Base-by-base conservation (phyloP, 2,329 filamentous ascomycete genomes). In the Aspergillus fructus region DNA sequence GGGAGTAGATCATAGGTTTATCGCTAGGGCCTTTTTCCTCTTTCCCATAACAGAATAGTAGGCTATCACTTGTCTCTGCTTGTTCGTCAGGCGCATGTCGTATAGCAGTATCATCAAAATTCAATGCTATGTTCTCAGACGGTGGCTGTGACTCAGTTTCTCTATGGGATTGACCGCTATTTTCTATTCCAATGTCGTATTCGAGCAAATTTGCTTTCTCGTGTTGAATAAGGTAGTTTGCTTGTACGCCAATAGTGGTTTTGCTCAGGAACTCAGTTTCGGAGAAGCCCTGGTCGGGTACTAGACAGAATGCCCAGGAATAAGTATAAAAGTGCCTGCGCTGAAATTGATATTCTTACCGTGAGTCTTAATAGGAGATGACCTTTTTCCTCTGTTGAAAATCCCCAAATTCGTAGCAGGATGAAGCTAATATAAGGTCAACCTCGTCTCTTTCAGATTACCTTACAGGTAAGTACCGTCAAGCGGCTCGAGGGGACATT, bases 401-500 rank as follows among this genome's bases (percentile, higher is more conserved):
- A 76, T 68, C 1, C 73, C 74, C 39, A 68, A 7, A 5, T 62
- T 64, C 7, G 49, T 37, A 8, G 57, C 55, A 15, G 54, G 56
- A 23, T 56, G 63, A n/a, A 74, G 58, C 73, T 74, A 42, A 17
- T 2, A 17, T 9, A 13, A 21, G 1, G 24, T 63, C 7, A 65
- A 53, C 40, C 45, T 15, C 39, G 13, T 45, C 40, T 37, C 5
- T 23, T 24, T 17, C 17, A 3, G 13, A 30, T 49, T 4, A 23
- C 4, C 37, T 17, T 11, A 3, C 27, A 9, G 27, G 13, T 27
- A 52, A 77, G 64, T 67, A 85, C 83, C 15, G 83, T 85, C 52
- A 85, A 71, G 9, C 82, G 78, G n/a, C 78, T 72, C 49, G 77
- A 76, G 11, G 78, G 69, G 42, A 89, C 78, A 51, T 80, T 81